Evolutionary conservation across 2,329 filamentous ascomycete genomes (phyloP).

Genomic region (Cadophora sp.): DNA sequence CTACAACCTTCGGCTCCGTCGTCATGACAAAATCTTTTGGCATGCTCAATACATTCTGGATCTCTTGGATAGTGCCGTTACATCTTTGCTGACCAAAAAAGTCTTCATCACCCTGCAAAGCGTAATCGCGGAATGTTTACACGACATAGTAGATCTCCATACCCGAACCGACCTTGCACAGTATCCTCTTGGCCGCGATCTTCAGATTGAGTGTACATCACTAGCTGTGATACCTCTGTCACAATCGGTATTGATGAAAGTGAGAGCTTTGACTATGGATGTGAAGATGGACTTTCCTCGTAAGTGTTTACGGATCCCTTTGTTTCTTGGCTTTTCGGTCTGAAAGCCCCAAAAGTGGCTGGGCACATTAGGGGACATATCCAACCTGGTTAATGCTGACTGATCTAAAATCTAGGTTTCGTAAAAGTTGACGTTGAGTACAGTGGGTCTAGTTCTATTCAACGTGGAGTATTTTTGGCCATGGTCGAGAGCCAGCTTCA

Average conservation of each 20-base stretch:
- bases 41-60: background rate
- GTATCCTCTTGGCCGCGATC: background rate
- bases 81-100: background rate
- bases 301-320: background rate
- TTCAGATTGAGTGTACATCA: background rate
- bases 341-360: background rate
- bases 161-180: too few relatives aligned
- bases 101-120: background rate
- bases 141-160: background rate
- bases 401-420: background rate
- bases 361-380: background rate
- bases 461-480: background rate
- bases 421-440: background rate
- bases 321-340: too few relatives aligned
- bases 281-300: background rate
- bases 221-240: background rate
- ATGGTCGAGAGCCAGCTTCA: background rate
- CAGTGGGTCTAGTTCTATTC: background rate
- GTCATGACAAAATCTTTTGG: background rate
- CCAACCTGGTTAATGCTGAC: background rate
- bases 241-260: constrained; percentile 1
- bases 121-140: background rate
- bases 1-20: background rate
- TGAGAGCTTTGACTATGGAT: background rate
- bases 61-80: background rate